Evolutionary conservation across 768 basidiomycete genomes (phyloP).

Genomic region (Mycena epipterygia): DNA sequence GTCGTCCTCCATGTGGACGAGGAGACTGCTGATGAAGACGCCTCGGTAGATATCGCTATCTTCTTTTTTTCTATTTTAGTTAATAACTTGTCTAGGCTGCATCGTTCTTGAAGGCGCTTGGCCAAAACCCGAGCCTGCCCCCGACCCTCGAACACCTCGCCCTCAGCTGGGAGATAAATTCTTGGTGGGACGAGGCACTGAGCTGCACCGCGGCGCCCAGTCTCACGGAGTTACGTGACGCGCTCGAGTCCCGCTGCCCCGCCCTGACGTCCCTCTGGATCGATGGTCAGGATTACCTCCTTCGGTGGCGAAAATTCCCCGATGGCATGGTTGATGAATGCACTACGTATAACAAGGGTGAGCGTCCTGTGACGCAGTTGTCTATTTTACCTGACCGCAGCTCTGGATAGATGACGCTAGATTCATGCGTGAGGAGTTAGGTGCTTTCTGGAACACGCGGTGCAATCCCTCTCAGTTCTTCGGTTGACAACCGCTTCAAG

Average conservation of each 20-base stretch:
- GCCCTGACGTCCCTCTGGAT: not conserved
- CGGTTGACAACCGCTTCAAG: too few relatives aligned
- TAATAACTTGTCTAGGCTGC: too few relatives aligned
- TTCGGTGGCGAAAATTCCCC: not conserved
- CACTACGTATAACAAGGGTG: too few relatives aligned
- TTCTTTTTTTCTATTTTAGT: too few relatives aligned
- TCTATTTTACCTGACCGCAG: too few relatives aligned
- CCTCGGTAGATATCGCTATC: too few relatives aligned
- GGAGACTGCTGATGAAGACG: too few relatives aligned
- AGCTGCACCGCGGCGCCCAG: not conserved
- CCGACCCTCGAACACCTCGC: not conserved
- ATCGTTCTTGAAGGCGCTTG: not conserved
- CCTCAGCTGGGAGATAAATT: not conserved
- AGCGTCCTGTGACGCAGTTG: too few relatives aligned
- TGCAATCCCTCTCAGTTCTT: too few relatives aligned
- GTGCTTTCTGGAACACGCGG: too few relatives aligned
- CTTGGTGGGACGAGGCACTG: not conserved
- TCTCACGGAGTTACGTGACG: not conserved
- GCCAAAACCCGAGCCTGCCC: not conserved
- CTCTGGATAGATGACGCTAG: too few relatives aligned
- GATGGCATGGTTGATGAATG: not conserved
- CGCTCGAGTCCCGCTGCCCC: not conserved
- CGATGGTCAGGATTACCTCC: constrained; percentile 2
- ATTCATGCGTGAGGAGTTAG: too few relatives aligned
- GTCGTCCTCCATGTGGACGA: not conserved